Conservation (phyloP, 441 rosid genomes). For the Melastoma candidum region DNA sequence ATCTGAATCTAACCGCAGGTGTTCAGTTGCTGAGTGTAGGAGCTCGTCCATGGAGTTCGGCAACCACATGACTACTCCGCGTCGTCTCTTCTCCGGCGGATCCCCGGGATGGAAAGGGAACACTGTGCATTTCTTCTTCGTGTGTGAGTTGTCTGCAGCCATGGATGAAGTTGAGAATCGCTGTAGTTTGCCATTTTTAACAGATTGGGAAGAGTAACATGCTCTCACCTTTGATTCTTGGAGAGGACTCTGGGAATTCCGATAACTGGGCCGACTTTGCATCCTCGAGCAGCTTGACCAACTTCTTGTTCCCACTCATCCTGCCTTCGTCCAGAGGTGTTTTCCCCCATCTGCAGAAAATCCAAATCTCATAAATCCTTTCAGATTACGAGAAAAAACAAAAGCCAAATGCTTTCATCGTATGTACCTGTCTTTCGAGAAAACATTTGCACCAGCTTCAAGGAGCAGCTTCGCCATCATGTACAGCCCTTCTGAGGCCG, state of each 20-base stretch:
- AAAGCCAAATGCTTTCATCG: background rate
- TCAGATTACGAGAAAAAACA: background rate
- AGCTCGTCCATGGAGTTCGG: conserved; percentile 47
- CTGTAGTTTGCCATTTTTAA: background rate
- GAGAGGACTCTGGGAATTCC: conserved; percentile 25
- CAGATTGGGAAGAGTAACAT: background rate
- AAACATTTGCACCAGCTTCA: conserved; percentile 76
- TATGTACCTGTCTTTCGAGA: conserved; percentile 67
- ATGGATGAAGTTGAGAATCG: background rate
- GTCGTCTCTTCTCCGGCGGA: conserved; percentile 33
- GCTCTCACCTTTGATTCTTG: conserved; percentile 42
- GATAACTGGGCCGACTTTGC: conserved; percentile 40
- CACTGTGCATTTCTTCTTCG: conserved; percentile 67
- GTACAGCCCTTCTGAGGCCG: conserved; percentile 76
- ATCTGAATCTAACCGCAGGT: conserved; percentile 22
- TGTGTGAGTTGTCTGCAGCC: conserved; percentile 33
- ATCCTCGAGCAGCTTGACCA: conserved; percentile 68
- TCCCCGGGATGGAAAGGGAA: conserved; percentile 66
- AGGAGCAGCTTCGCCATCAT: conserved; percentile 65
- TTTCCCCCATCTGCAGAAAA: conserved; percentile 62
- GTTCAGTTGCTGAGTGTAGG: conserved; percentile 34
- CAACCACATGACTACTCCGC: conserved; percentile 68
- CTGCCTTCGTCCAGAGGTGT: conserved; percentile 69
- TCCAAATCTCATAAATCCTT: background rate
- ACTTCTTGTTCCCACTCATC: conserved; percentile 66